Conservation (phyloP, 495 filamentous ascomycete species). For the Tuber umbilicatum region DNA sequence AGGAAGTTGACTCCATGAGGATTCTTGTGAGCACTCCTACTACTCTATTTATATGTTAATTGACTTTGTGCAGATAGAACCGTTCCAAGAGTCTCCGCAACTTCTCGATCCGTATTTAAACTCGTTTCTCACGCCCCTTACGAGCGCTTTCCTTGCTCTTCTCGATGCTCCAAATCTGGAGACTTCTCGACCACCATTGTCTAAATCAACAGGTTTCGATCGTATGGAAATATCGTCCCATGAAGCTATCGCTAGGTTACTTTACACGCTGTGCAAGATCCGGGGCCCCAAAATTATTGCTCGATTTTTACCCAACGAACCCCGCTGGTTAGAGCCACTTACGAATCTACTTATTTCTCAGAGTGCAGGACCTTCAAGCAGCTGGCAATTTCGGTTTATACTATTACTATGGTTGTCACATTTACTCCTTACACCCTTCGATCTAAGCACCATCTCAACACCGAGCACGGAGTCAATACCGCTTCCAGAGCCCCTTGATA, state of each 20-base stretch:
- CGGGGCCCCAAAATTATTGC: conserved; percentile 87
- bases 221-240: conserved; percentile 53
- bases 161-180: conserved; percentile 40
- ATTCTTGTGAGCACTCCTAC: conserved; percentile 42
- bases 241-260: conserved; percentile 63
- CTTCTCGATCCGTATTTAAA: conserved; percentile 84
- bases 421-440: conserved; percentile 86
- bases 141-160: conserved; percentile 66
- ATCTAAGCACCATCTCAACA: conserved; percentile 72
- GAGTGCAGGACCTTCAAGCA: conserved; percentile 14
- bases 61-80: conserved; percentile 59
- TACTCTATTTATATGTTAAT: conserved; percentile 19
- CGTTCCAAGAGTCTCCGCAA: conserved; percentile 93
- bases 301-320: conserved; percentile 82
- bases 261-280: conserved; percentile 92
- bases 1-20: conserved; percentile 10
- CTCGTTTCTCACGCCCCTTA: conserved; percentile 62
- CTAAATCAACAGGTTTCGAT: conserved; percentile 41
- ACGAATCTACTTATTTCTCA: conserved; percentile 27
- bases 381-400: conserved; percentile 84
- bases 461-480: conserved; percentile 44
- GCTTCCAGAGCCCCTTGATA: conserved; percentile 26
- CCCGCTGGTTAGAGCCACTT: conserved; percentile 70
- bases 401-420: conserved; percentile 90
- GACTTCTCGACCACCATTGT: conserved; percentile 21